phyloP scores from a whole-genome alignment of 345 rosid genomes.

The Sisymbrium irio region DNA sequence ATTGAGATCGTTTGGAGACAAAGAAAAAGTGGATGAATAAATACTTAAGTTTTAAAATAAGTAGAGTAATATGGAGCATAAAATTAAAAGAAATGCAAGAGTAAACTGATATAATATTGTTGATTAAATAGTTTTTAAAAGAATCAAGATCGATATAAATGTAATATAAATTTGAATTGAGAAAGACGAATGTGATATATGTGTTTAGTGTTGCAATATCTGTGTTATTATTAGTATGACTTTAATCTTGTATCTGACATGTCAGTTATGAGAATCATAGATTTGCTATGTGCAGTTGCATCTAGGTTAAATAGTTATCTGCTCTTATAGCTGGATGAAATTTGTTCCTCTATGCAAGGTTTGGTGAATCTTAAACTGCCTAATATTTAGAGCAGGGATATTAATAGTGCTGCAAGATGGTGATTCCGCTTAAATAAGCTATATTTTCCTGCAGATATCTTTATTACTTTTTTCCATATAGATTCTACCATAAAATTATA shows the following conservation, averaged over 20 bases:
- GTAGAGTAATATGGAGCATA: too few relatives aligned
- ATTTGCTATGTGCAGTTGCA: not conserved
- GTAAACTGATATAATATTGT: too few relatives aligned
- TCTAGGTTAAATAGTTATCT: not conserved
- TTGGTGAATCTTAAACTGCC: not conserved
- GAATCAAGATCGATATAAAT: too few relatives aligned
- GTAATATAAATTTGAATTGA: too few relatives aligned
- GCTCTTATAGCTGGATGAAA: not conserved
- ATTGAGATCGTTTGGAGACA: too few relatives aligned
- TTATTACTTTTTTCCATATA: not conserved
- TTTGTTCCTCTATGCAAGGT: not conserved
- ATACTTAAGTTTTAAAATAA: too few relatives aligned
- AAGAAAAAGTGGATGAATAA: too few relatives aligned
- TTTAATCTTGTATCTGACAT: not conserved
- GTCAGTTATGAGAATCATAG: conserved; percentile 3
- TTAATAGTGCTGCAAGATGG: not conserved
- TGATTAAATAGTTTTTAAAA: too few relatives aligned
- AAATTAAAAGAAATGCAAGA: too few relatives aligned
- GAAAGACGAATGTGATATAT: not conserved
- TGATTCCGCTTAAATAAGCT: not conserved
- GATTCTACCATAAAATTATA: not conserved
- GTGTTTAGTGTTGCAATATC: not conserved
- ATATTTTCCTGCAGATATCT: not conserved
- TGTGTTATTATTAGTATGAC: not conserved
- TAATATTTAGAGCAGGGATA: not conserved